Base-by-base conservation (phyloP, 331 rosid species). In the Arachis monticola region DNA sequence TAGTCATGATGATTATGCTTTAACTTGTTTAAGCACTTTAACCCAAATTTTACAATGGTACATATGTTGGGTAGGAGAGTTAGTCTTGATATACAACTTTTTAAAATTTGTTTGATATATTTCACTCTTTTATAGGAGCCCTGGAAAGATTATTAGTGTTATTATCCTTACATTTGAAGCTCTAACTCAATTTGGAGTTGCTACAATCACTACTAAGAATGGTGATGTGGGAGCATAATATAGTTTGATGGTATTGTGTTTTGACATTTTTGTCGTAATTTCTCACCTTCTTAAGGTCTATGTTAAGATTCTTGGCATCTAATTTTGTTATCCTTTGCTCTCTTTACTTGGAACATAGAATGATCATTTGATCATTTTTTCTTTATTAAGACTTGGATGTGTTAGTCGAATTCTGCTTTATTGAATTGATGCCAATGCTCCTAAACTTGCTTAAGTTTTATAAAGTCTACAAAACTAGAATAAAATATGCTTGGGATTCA, bases 171-270 rank as follows among this genome's bases (percentile, higher is more conserved):
- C 95, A 56, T 91, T 91, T 79, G 93, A 93, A 84, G 95, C 96
- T 59, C 88, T 67, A 96, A 17, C 22, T 17, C 22, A 17, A 17
- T 17, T 17, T 17, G 22, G 22, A 17, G 22, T 17, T 17, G 22
- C 96, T 42, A 87, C 91, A 58, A 58, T 93, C 74, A 77, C 93
- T 22, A 78, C 96, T 10, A 89, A 87, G 77, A 93, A 93, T 51
- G 97, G 97, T 82, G 97, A 90, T 83, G 82, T 93, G 78, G 98
- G 91, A 89, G 98, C 98, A 72, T 93, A 97, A 35, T 93, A 93
- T 85, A 81, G 97, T 77, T 88, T 93, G 75, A 93, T 97, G 95
- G 97, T 93, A 93, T 13, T 71, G 63, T 56, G 11, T 77, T 69
- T 58, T 65, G 64, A 59, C 72, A 38, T 80, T 45, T 60, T 52